Conservation (phyloP, 2,329 filamentous ascomycete species). For the Neopestalotiopsis rosae region DNA sequence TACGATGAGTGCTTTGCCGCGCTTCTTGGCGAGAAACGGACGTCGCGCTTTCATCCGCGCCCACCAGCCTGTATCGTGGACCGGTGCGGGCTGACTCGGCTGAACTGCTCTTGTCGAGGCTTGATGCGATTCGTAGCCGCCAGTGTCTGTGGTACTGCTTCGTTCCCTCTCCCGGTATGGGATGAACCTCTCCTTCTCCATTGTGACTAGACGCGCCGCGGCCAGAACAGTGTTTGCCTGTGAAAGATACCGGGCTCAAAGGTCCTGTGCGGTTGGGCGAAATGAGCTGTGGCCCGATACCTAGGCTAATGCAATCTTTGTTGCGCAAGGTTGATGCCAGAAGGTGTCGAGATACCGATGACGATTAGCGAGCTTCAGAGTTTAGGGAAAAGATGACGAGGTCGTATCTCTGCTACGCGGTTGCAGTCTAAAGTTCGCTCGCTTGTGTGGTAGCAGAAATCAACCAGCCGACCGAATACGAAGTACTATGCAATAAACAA, state of each 20-base stretch:
- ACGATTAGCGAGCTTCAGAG: background rate
- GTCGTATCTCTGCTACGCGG: background rate
- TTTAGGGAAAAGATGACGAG: background rate
- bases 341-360: background rate
- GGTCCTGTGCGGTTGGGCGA: background rate
- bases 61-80: slow-evolving; percentile 24
- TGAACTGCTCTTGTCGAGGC: slow-evolving; percentile 13
- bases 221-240: background rate
- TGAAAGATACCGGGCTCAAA: background rate
- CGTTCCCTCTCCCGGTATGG: background rate
- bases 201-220: background rate
- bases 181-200: slow-evolving; percentile 11
- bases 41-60: slow-evolving; percentile 29
- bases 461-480: background rate
- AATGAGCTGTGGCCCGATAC: background rate
- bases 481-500: background rate
- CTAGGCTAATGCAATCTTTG: background rate
- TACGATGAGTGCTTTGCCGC: slow-evolving; percentile 29
- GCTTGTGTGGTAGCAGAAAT: background rate
- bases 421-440: background rate
- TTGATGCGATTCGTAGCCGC: background rate
- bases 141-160: background rate
- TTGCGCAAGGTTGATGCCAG: background rate
- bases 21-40: slow-evolving; percentile 34
- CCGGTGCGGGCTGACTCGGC: slow-evolving; percentile 18